These are phyloP conservation scores for Ustilago shanxiensis DNA, from an alignment of 1,284 basidiomycete species.

Conservation along the genomic window DNA sequence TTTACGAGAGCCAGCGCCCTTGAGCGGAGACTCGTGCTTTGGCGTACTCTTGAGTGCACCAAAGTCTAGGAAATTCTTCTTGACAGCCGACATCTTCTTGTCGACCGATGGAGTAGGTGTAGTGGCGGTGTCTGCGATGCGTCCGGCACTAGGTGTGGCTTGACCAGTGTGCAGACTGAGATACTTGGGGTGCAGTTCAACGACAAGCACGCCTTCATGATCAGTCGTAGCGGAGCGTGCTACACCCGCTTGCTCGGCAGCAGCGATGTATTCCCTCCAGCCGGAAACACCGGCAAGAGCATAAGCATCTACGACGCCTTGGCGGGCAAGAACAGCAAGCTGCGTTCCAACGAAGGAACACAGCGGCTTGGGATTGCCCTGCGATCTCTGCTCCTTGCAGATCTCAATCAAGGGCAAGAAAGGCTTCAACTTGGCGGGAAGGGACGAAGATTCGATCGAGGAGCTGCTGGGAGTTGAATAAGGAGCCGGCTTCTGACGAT, in stretches of 20 bases:
- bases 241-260: slow-evolving; percentile 49
- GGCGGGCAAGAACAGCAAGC: slow-evolving; percentile 30
- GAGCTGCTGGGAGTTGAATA: slow-evolving; percentile 11
- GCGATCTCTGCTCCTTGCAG: slow-evolving; percentile 51
- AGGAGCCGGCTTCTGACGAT: slow-evolving; percentile 23
- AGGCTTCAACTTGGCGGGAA: slow-evolving; percentile 20
- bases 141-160: slow-evolving; percentile 16
- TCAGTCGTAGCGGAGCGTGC: slow-evolving; percentile 42
- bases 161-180: slow-evolving; percentile 22
- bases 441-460: slow-evolving; percentile 2
- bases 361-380: slow-evolving; percentile 33
- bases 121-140: slow-evolving; percentile 38
- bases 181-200: slow-evolving; percentile 49
- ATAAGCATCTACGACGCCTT: slow-evolving; percentile 50
- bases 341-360: slow-evolving; percentile 37
- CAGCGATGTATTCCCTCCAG: slow-evolving; percentile 57
- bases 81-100: slow-evolving; percentile 26
- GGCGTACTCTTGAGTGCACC: slow-evolving; percentile 21
- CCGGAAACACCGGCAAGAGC: slow-evolving; percentile 41
- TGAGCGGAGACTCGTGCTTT: slow-evolving; percentile 26
- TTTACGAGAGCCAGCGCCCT: slow-evolving; percentile 3
- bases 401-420: slow-evolving; percentile 56
- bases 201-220: slow-evolving; percentile 32
- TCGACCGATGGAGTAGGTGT: slow-evolving; percentile 29
- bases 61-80: slow-evolving; percentile 16